Evolutionary conservation across 2,329 filamentous ascomycete genomes (phyloP).

Genomic region (Exophiala sp.): DNA sequence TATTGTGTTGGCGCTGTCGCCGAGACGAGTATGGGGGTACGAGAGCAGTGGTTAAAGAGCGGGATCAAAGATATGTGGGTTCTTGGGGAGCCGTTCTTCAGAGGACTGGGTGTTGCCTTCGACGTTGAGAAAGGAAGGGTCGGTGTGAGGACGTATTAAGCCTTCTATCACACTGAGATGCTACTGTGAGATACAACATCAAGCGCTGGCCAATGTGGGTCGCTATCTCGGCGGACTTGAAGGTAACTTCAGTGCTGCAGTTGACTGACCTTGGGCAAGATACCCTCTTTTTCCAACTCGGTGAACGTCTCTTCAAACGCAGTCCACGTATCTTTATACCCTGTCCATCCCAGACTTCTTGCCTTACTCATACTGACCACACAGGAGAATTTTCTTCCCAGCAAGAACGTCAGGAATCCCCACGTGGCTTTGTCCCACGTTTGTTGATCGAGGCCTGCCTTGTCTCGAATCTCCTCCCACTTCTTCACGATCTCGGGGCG

Average conservation of each 20-base stretch:
- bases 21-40: conserved; percentile 12
- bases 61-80: conserved; percentile 26
- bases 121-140: conserved; percentile 22
- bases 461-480: conserved; percentile 37
- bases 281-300: conserved; percentile 29
- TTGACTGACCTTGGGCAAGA: conserved; percentile 26
- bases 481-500: conserved; percentile 37
- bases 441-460: conserved; percentile 36
- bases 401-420: conserved; percentile 42
- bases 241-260: background rate
- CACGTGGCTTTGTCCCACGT: conserved; percentile 46
- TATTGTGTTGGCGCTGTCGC: conserved; percentile 16
- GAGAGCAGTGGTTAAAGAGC: conserved; percentile 10
- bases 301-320: conserved; percentile 37
- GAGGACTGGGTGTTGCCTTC: conserved; percentile 24
- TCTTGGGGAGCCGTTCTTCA: conserved; percentile 28
- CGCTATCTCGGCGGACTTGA: no score
- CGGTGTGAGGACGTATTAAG: conserved; percentile 26
- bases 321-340: conserved; percentile 40
- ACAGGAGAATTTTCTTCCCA: conserved; percentile 37
- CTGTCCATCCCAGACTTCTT: conserved; percentile 44
- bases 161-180: background rate
- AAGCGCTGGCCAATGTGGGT: background rate
- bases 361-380: conserved; percentile 44
- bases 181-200: background rate